Evolutionary conservation across 2,329 filamentous ascomycete species (phyloP).

Genomic region (Pseudogymnoascus sp.): DNA sequence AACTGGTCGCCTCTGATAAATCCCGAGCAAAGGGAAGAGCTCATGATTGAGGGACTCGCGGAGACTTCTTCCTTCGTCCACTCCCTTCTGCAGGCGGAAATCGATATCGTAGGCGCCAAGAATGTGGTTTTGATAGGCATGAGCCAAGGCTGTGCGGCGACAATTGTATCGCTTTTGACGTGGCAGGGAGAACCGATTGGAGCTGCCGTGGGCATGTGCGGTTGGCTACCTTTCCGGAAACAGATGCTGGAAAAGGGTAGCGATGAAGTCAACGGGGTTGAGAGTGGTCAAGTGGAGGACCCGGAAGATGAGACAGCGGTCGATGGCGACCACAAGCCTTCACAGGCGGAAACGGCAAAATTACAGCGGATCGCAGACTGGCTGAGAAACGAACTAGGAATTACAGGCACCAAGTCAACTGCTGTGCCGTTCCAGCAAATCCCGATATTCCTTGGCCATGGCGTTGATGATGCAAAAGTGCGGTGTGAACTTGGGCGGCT

Average conservation of each 20-base stretch:
- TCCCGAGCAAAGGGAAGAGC: slow-evolving; percentile 27
- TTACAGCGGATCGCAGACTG: neutral
- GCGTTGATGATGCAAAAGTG: slow-evolving; percentile 37
- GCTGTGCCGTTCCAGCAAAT: slow-evolving; percentile 19
- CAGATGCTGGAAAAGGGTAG: slow-evolving; percentile 23
- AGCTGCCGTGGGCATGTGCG: slow-evolving; percentile 38
- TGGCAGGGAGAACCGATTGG: slow-evolving; percentile 36
- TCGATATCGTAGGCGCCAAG: slow-evolving; percentile 29
- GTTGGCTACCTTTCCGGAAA: slow-evolving; percentile 37
- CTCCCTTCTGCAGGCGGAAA: slow-evolving; percentile 31
- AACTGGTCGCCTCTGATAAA: slow-evolving; percentile 22
- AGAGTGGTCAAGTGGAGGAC: slow-evolving; percentile 13
- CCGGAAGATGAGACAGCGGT: slow-evolving; percentile 13
- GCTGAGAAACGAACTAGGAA: neutral
- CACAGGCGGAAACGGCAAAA: neutral
- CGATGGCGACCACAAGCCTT: neutral
- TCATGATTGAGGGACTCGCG: slow-evolving; percentile 35
- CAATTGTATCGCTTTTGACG: slow-evolving; percentile 35
- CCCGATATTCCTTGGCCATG: slow-evolving; percentile 41
- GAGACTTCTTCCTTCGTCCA: slow-evolving; percentile 37
- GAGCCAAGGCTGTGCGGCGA: slow-evolving; percentile 47
- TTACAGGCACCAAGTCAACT: neutral
- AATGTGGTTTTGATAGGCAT: slow-evolving; percentile 43
- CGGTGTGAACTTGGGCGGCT: slow-evolving; percentile 30
- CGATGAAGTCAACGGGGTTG: slow-evolving; percentile 10